Base-by-base conservation (phyloP, 345 rosid genomes). In the Pugionium cornutum region DNA sequence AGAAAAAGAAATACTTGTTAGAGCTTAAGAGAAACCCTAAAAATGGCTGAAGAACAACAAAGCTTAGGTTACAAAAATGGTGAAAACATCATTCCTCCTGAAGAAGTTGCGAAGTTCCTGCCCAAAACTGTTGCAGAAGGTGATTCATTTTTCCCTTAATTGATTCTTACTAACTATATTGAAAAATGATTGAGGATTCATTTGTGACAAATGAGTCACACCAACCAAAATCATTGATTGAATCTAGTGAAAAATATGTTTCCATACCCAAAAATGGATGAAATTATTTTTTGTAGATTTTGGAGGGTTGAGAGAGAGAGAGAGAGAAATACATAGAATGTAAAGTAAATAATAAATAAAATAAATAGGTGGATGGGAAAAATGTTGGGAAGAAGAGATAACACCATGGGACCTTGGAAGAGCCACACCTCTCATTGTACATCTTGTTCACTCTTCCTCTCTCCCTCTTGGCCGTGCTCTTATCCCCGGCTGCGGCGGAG, bases 351-450 rank as follows among this genome's bases (percentile, higher is more conserved):
- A 29, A 35, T 11, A 0, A 39, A 25, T 51, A 34, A 34, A 39
- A 40, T 6, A 11, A 66, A 46, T 8, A 76, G 79, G 75, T 58
- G 79, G 79, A 49, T 76, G 79, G 79, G 72, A 76, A 11, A 70
- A 69, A 58, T 76, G 79, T 62, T 76, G 79, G 79, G 66, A 43
- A 58, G 75, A 69, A 4, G 68, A 62, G 31, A 62, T 76, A 53
- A 76, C 76, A 45, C 79, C 79, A 55, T 76, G 76, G 79, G 79
- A 76, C 67, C 74, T 31, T 2, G 79, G 79, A 59, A 64, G 63
- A 64, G 64, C 79, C 32, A 76, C 79, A 58, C 79, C 79, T 27
- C 67, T 76, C 48, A 5, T 76, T 35, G 60, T 70, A 44, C 72
- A 76, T 65, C 79, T 76, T 42, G 35, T 65, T 37, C 53, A 70